Conservation (phyloP, 2,329 filamentous ascomycete genomes). For the Ophiostoma tasmaniense region DNA sequence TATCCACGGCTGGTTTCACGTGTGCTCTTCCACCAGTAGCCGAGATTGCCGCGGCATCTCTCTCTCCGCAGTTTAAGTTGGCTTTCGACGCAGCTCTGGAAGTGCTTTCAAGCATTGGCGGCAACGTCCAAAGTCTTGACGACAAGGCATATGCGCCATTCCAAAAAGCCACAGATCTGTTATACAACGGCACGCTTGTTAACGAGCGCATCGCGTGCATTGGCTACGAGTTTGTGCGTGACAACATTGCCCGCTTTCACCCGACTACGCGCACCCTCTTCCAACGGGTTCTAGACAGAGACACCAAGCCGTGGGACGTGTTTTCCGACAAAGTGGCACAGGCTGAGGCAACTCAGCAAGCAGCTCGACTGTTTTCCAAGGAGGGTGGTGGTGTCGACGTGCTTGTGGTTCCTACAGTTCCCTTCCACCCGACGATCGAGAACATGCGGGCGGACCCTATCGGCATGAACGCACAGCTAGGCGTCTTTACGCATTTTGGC, state of each 20-base stretch:
- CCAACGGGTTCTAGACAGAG: conserved; percentile 29
- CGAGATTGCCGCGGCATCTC: background rate
- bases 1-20: background rate
- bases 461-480: background rate
- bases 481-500: background rate
- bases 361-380: background rate
- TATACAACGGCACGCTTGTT: background rate
- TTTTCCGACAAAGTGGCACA: conserved; percentile 21
- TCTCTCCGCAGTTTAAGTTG: background rate
- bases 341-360: background rate
- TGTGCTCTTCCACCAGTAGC: background rate
- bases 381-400: background rate
- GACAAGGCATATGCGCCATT: background rate
- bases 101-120: background rate
- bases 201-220: conserved; percentile 31
- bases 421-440: background rate
- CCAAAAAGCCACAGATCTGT: background rate
- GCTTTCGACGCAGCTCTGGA: background rate
- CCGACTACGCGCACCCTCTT: conserved; percentile 42
- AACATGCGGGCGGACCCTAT: background rate
- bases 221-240: conserved; percentile 28
- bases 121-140: background rate
- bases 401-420: background rate
- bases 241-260: conserved; percentile 35
- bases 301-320: conserved; percentile 37